phyloP scores from a whole-genome alignment of 805 yeast species.

The Candida khao-thaluensis region DNA sequence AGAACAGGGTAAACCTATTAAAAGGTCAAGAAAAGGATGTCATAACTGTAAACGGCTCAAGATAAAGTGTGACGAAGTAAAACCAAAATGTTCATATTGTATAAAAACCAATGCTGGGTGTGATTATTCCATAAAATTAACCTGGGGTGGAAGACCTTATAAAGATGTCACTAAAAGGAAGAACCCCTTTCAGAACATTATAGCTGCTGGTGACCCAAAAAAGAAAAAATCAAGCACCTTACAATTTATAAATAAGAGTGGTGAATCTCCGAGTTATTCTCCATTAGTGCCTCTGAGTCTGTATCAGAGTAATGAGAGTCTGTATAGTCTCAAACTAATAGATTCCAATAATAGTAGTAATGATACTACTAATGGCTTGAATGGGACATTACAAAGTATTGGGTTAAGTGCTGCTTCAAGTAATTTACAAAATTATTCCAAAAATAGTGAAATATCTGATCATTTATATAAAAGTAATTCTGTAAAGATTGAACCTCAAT shows the following conservation, averaged over 20 bases:
- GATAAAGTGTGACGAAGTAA: slow-evolving; percentile 67
- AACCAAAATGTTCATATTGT: slow-evolving; percentile 64
- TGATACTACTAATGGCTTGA: background rate
- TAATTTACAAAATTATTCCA: no score
- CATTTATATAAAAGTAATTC: no score
- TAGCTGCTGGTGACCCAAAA: background rate
- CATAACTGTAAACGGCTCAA: slow-evolving; percentile 59
- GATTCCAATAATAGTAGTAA: background rate
- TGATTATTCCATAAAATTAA: slow-evolving; percentile 61
- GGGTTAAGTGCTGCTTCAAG: background rate
- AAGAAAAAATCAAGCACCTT: background rate
- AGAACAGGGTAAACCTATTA: slow-evolving; percentile 9
- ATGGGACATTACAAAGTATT: background rate
- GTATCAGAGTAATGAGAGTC: background rate
- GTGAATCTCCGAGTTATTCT: background rate
- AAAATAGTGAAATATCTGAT: background rate
- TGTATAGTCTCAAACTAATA: background rate
- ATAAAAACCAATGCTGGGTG: slow-evolving; percentile 45
- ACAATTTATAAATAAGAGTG: slow-evolving; percentile 1
- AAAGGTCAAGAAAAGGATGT: slow-evolving; percentile 49
- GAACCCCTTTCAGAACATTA: slow-evolving; percentile 7
- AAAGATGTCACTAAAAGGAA: slow-evolving; percentile 41
- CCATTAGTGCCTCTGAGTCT: background rate
- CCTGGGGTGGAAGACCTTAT: slow-evolving; percentile 77
- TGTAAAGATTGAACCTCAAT: background rate